A percentile compares a stretch with the other conserved stretches of the same genome.
These are phyloP conservation scores for Sisymbrium irio DNA, from an alignment of 345 rosid species.

Conservation along the genomic window DNA sequence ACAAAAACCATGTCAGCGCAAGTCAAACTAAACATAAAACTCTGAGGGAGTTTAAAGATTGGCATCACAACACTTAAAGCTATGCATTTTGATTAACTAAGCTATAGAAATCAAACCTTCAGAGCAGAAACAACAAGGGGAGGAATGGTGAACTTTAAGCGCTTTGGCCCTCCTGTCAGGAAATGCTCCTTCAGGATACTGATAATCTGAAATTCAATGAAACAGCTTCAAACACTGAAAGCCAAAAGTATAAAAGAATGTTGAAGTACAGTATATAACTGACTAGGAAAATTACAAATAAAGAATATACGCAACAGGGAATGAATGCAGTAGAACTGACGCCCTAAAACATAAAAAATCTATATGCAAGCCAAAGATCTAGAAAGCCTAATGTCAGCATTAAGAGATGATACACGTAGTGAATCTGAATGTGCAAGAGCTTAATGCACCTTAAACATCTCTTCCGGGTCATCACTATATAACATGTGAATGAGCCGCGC, in stretches of 20 bases:
- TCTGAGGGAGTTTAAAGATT: background rate
- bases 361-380: conserved; percentile 7
- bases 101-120: conserved; percentile 54
- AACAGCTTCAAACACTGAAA: conserved; percentile 23
- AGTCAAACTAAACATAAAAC: background rate
- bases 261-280: conserved; percentile 8
- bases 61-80: background rate
- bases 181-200: conserved; percentile 66
- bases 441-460: conserved; percentile 87
- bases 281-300: conserved; percentile 5
- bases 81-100: conserved; percentile 9
- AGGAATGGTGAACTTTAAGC: conserved; percentile 87
- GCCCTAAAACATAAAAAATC: background rate
- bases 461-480: conserved; percentile 80
- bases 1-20: conserved; percentile 13
- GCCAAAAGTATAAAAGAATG: conserved; percentile 10
- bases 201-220: conserved; percentile 63
- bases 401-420: conserved; percentile 10
- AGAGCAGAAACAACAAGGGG: conserved; percentile 85
- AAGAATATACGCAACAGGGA: conserved; percentile 2
- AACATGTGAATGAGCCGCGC: conserved; percentile 94
- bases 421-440: conserved; percentile 19
- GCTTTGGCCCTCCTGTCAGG: conserved; percentile 88
- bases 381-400: conserved; percentile 24
- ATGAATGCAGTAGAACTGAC: background rate